Evolutionary conservation across 2,329 filamentous ascomycete genomes (phyloP).

Genomic region (Fusarium azukiicola): DNA sequence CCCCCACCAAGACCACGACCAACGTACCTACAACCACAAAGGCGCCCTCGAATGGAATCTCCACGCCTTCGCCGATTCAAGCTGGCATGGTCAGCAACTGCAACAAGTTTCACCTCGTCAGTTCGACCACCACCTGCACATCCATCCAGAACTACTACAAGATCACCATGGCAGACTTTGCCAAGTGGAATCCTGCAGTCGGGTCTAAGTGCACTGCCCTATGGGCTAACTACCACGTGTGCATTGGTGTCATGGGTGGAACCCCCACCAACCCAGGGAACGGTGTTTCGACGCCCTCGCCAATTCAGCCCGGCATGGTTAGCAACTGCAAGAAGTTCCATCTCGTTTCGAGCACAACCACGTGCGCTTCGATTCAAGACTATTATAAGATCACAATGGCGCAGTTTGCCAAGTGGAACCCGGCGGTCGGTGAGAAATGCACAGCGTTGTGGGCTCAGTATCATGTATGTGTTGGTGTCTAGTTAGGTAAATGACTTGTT

Average conservation of each 20-base stretch:
- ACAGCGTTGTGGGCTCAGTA: not conserved
- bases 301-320: conserved; percentile 49
- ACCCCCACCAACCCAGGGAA: conserved; percentile 8
- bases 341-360: conserved; percentile 46
- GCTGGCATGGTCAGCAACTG: not conserved
- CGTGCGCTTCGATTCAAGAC: conserved; percentile 51
- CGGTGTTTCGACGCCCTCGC: conserved; percentile 53
- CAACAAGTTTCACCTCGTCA: not conserved
- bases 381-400: conserved; percentile 47
- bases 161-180: not conserved
- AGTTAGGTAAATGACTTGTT: no score
- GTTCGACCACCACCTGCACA: not conserved
- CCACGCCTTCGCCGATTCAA: conserved; percentile 47
- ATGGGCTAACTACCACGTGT: not conserved
- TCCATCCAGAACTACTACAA: not conserved
- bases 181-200: no score
- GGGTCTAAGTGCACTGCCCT: not conserved
- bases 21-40: conserved; percentile 7
- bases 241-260: conserved; percentile 1
- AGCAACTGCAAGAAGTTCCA: conserved; percentile 50
- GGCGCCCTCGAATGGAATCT: conserved; percentile 40
- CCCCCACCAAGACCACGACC: not conserved
- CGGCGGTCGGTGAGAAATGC: no score
- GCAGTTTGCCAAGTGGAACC: conserved; percentile 43
- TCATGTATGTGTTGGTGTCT: no score